Percentiles rank a stretch among this genome's conserved stretches.
phyloP scores from a whole-genome alignment of 2,329 filamentous ascomycete species.

The Tympanopsis confertula region DNA sequence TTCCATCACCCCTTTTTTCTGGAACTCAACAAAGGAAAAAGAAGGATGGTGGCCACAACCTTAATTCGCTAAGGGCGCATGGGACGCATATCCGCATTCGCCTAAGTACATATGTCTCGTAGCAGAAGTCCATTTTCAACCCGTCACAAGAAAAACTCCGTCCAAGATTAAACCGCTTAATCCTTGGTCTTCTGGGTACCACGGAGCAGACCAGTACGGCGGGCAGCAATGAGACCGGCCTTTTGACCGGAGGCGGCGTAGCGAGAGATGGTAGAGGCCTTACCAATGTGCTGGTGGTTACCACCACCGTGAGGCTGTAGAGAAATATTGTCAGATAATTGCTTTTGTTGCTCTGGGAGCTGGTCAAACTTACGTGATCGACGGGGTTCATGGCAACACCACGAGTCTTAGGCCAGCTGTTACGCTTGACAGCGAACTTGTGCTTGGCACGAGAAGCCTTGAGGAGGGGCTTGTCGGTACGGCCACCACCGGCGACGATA shows the following conservation, averaged over 20 bases:
- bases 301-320: constrained; percentile 70
- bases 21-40: too few relatives aligned
- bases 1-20: too few relatives aligned
- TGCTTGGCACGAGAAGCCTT: constrained; percentile 99
- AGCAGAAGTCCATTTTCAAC: constrained; percentile 28
- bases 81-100: constrained; percentile 1
- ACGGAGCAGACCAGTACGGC: constrained; percentile 98
- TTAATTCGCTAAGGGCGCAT: constrained; percentile 1
- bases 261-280: constrained; percentile 97
- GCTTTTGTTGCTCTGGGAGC: too few relatives aligned
- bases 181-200: constrained; percentile 99
- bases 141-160: constrained; percentile 51
- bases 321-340: not conserved
- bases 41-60: constrained; percentile 1
- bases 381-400: constrained; percentile 99
- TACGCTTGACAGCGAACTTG: constrained; percentile 99
- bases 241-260: constrained; percentile 98
- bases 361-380: constrained; percentile 54
- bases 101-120: constrained; percentile 1
- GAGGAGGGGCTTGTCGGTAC: constrained; percentile 98
- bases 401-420: constrained; percentile 99
- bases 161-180: constrained; percentile 50
- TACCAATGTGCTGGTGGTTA: constrained; percentile 99
- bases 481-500: constrained; percentile 97
- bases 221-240: constrained; percentile 99